These are phyloP conservation scores for Centrapalus pauciflorus DNA, from an alignment of 129 eudicot species.

Conservation along the genomic window DNA sequence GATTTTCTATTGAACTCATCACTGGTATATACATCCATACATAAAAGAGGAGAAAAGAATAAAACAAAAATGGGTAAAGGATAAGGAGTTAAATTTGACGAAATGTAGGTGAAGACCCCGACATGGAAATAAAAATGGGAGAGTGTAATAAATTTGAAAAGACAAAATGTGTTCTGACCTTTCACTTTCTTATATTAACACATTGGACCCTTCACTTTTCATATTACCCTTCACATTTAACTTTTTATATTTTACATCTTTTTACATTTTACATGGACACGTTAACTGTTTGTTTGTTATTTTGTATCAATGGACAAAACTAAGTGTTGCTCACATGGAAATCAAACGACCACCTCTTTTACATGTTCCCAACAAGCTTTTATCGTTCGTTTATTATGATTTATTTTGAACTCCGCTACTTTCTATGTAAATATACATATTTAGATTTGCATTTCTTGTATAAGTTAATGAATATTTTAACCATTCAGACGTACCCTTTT, in stretches of 20 bases:
- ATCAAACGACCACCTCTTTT: neutral
- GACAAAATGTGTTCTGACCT: constrained; percentile 25
- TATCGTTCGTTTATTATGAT: no score
- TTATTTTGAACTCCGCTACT: no score
- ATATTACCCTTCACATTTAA: constrained; percentile 9
- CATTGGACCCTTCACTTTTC: constrained; percentile 25
- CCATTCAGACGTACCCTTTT: no score
- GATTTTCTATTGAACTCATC: no score
- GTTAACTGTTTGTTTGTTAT: neutral
- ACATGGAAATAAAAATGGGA: constrained; percentile 21
- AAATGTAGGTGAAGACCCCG: constrained; percentile 31
- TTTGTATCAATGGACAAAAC: neutral
- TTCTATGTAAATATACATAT: no score
- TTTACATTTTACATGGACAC: constrained; percentile 16
- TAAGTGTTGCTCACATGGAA: neutral
- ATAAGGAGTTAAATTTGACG: constrained; percentile 28
- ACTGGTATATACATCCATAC: no score
- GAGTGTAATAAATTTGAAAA: constrained; percentile 13
- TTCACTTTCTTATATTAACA: constrained; percentile 30
- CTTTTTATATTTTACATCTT: constrained; percentile 11
- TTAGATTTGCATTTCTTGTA: no score
- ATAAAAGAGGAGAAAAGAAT: neutral
- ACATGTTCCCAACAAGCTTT: neutral
- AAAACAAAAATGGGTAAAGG: constrained; percentile 16
- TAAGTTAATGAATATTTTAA: no score